A percentile compares a stretch with the other conserved stretches of the same genome.
Conservation (phyloP, 148 eudicot genomes). For the Chenopodium album region DNA sequence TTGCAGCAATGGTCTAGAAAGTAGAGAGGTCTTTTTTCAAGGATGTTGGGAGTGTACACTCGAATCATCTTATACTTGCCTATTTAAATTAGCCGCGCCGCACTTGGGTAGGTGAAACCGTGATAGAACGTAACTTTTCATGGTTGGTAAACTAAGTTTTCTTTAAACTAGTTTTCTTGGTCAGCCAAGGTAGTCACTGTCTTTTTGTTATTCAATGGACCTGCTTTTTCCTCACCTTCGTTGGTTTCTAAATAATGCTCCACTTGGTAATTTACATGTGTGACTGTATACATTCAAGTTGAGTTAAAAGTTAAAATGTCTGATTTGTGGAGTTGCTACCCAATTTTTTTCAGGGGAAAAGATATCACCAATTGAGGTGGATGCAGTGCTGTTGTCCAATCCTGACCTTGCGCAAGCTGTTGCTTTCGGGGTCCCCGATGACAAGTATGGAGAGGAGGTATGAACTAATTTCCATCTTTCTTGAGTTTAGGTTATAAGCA, state of each 20-base stretch:
- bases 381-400: constrained; percentile 78
- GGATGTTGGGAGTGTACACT: not conserved
- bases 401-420: constrained; percentile 90
- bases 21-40: not conserved
- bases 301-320: constrained; percentile 2
- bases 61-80: not conserved
- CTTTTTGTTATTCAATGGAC: not conserved
- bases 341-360: constrained; percentile 70
- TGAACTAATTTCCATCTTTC: constrained; percentile 11
- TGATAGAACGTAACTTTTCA: not conserved
- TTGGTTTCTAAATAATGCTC: not conserved
- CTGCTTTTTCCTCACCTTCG: not conserved
- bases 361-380: constrained; percentile 97
- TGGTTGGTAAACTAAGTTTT: not conserved
- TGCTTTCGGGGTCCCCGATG: constrained; percentile 95
- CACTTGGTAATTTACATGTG: not conserved
- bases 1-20: no score
- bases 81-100: not conserved
- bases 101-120: not conserved
- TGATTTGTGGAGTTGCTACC: constrained; percentile 15
- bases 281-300: constrained; percentile 6
- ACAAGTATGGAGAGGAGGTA: constrained; percentile 98
- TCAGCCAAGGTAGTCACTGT: not conserved
- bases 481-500: constrained; percentile 1
- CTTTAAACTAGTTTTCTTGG: not conserved